A percentile compares a stretch with the other conserved stretches of the same genome.
phyloP scores from a whole-genome alignment of 2,329 filamentous ascomycete genomes.

The Raffaelea arxii region DNA sequence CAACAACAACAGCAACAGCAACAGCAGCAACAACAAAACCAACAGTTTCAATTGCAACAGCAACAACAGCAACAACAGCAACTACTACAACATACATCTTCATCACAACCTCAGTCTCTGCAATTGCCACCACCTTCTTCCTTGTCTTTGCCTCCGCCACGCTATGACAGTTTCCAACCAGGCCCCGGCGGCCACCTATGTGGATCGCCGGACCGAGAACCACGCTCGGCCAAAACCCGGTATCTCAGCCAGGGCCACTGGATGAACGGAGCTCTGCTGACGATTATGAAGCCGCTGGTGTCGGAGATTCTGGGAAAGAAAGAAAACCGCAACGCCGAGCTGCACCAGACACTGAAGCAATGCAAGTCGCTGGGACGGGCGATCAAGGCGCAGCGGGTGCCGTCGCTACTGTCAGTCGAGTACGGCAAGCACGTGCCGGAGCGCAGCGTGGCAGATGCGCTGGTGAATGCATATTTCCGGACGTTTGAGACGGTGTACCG shows the following conservation, averaged over 20 bases:
- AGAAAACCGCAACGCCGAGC: slow-evolving; percentile 26
- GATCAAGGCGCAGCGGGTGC: slow-evolving; percentile 37
- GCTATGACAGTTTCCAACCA: slow-evolving; percentile 1
- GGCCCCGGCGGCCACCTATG: neutral
- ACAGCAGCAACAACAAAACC: slow-evolving; percentile 2
- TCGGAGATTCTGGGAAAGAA: slow-evolving; percentile 28
- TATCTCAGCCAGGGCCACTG: slow-evolving; percentile 49
- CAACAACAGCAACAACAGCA: neutral
- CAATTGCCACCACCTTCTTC: slow-evolving; percentile 1
- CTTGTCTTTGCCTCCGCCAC: neutral
- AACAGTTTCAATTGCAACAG: neutral
- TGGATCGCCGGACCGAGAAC: slow-evolving; percentile 1
- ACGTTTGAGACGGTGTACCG: slow-evolving; percentile 47
- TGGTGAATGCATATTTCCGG: slow-evolving; percentile 44
- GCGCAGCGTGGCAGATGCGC: slow-evolving; percentile 33
- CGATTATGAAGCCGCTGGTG: slow-evolving; percentile 32
- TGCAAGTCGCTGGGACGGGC: slow-evolving; percentile 42
- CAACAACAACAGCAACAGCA: neutral
- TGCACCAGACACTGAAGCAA: slow-evolving; percentile 26
- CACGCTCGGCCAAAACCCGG: slow-evolving; percentile 32
- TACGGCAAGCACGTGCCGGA: slow-evolving; percentile 29
- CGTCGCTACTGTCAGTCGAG: slow-evolving; percentile 15
- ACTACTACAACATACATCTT: neutral
- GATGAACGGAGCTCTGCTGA: slow-evolving; percentile 30
- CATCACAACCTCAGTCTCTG: neutral